Evolutionary conservation across 148 eudicot genomes (phyloP).

Genomic region (Beta vulgaris): DNA sequence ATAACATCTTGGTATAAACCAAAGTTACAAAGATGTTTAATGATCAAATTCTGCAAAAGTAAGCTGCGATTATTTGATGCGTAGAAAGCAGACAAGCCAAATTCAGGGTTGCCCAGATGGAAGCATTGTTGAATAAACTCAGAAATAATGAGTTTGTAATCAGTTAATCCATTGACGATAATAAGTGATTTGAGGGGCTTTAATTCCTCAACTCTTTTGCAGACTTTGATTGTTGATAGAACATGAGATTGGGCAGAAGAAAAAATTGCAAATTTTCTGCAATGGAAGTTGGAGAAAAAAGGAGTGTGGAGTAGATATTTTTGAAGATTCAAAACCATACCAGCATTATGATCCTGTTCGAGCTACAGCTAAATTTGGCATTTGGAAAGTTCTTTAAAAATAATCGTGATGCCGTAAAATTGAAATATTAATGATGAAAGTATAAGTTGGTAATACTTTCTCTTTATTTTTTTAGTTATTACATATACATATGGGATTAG

Average conservation of each 20-base stretch:
- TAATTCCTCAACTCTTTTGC: constrained; percentile 33
- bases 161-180: constrained; percentile 36
- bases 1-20: constrained; percentile 51
- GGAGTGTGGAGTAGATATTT: neutral
- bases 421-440: too few species aligned
- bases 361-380: neutral
- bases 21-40: constrained; percentile 41
- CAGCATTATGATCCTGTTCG: neutral
- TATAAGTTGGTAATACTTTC: too few species aligned
- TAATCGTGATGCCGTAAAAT: too few species aligned
- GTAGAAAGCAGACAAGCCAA: constrained; percentile 39
- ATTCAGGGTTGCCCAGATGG: constrained; percentile 44
- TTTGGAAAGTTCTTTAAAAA: neutral
- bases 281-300: constrained; percentile 2
- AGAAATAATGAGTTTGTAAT: constrained; percentile 28
- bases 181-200: constrained; percentile 41
- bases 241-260: constrained; percentile 4
- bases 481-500: too few species aligned
- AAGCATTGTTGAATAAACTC: constrained; percentile 43
- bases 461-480: too few species aligned
- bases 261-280: constrained; percentile 13
- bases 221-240: constrained; percentile 27
- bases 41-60: constrained; percentile 45
- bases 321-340: constrained; percentile 22
- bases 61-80: constrained; percentile 36